Evolutionary conservation across 2,329 filamentous ascomycete genomes (phyloP).

Genomic region (Huntiella decipiens): DNA sequence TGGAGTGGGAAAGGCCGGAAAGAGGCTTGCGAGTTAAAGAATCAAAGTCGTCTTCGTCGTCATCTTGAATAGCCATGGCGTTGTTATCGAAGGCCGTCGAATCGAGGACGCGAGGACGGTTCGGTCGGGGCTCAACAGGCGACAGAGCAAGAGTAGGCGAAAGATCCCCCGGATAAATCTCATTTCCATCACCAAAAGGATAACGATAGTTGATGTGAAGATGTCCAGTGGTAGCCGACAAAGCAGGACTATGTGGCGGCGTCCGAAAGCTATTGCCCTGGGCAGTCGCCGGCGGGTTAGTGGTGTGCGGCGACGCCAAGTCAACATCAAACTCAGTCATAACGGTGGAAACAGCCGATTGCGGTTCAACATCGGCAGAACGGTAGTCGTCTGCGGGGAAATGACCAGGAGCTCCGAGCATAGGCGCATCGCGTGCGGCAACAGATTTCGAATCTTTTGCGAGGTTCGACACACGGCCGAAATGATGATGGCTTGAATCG

Average conservation of each 20-base stretch:
- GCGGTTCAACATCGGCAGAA: constrained; percentile 9
- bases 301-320: background rate
- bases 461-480: background rate
- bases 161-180: constrained; percentile 7
- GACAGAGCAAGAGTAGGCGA: constrained; percentile 10
- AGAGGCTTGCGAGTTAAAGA: background rate
- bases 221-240: background rate
- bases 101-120: background rate
- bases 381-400: constrained; percentile 28
- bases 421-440: constrained; percentile 9
- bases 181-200: constrained; percentile 10
- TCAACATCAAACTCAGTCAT: constrained; percentile 56
- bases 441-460: background rate
- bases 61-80: constrained; percentile 19
- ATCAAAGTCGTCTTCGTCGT: constrained; percentile 20
- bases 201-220: constrained; percentile 10
- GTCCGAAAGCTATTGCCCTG: background rate
- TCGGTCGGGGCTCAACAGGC: constrained; percentile 4
- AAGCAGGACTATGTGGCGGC: background rate
- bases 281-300: background rate
- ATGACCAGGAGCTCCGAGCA: constrained; percentile 35
- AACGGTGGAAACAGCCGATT: constrained; percentile 41
- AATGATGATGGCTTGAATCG: background rate
- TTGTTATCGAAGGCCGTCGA: background rate
- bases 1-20: constrained; percentile 7